Base-by-base conservation (phyloP, 2,329 filamentous ascomycete species). In the Aspergillus pseudoterreus region DNA sequence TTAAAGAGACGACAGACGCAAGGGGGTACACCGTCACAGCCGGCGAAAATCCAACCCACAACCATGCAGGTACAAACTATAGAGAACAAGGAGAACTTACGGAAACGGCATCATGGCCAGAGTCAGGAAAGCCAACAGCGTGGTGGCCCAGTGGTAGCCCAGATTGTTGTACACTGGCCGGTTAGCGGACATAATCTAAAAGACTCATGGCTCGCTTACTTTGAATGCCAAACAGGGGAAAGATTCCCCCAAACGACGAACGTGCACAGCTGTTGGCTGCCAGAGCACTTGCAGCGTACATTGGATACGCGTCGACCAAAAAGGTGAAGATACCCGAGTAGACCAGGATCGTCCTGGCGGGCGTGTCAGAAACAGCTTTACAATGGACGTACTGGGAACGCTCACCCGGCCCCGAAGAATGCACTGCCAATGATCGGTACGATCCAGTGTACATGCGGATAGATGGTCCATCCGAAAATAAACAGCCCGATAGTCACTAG, bases 271-370 rank as follows among this genome's bases (percentile, higher is more conserved):
- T 87, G 63, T 95, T 94, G 42, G 90, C 90, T 11, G 91, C 90
- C 69, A 96, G 78, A 4, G 90, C 90, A 52, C 73, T 76, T 12
- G 75, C 75, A 15, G 75, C 73, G 60, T 74, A 76, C 15, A 72
- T 63, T 3, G 75, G 74, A 63, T 75, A 77, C 12, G 73, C 75
- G 63, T 86, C 82, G 10, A 92, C 90, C 57, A 95, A 75, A 73
- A 95, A 96, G 11, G 90, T 95, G 70, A 95, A 96, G 58, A 95
- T 83, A 47, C 90, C 90, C 51, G 83, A 86, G 71, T 90, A 96
- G 27, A 87, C 83, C 52, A 95, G 81, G 54, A 95, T 81, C 49
- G 83, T 86, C 47, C 88, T 90, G 21, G 27, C 30, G 45, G 19
- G 22, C 9, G 4, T 22, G 15, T 47, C 38, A 45, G 43, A 11